Evolutionary conservation across 2,329 filamentous ascomycete species (phyloP).

Genomic region (Pleurostoma richardsiae): DNA sequence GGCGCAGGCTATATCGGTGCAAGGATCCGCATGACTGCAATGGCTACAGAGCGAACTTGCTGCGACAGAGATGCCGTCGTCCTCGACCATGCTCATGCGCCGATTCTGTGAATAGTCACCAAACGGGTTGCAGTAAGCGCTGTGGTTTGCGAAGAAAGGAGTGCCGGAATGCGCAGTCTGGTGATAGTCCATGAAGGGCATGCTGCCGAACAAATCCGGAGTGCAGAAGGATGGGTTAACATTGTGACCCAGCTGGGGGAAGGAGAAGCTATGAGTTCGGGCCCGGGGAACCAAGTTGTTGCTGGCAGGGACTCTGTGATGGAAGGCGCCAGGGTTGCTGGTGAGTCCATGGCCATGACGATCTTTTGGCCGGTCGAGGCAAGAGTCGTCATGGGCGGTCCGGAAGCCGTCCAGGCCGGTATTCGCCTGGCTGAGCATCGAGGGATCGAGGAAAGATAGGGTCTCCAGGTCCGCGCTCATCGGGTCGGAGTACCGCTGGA

Average conservation of each 20-base stretch:
- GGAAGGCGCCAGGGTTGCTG: neutral
- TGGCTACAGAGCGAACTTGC: constrained; percentile 15
- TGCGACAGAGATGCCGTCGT: constrained; percentile 15
- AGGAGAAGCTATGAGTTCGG: neutral
- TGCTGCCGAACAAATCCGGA: neutral
- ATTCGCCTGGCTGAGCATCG: neutral
- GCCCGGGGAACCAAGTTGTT: neutral
- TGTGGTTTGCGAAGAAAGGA: no score
- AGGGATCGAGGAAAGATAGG: neutral
- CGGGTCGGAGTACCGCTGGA: neutral
- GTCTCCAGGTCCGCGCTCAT: neutral
- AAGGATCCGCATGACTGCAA: constrained; percentile 20
- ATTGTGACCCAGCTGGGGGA: neutral
- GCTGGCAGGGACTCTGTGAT: neutral
- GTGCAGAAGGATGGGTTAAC: neutral
- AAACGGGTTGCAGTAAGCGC: no score
- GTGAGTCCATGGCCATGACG: constrained; percentile 8
- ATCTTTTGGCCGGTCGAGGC: constrained; percentile 6
- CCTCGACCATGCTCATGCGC: constrained; percentile 10
- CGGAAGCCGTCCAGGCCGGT: neutral
- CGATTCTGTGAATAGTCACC: no score
- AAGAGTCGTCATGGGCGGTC: constrained; percentile 9
- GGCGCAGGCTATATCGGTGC: constrained; percentile 17
- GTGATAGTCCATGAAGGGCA: constrained; percentile 1
- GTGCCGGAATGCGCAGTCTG: neutral